phyloP scores from a whole-genome alignment of 1,284 basidiomycete genomes.

The Leccinum subrobustum region DNA sequence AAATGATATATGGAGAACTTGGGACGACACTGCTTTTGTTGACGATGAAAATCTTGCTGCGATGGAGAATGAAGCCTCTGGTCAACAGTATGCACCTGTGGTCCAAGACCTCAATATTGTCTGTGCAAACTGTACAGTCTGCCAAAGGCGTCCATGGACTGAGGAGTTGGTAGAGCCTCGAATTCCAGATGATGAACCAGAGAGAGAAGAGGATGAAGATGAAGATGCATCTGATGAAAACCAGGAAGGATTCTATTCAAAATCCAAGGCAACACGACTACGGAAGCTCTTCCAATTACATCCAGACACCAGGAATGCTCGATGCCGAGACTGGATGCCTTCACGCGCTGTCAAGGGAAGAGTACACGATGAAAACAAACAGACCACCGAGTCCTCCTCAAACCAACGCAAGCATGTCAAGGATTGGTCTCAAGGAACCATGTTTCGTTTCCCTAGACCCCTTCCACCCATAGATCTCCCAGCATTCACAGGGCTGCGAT shows the following conservation, averaged over 20 bases:
- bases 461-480: not conserved
- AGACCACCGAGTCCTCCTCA: not conserved
- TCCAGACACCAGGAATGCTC: not conserved
- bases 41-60: not conserved
- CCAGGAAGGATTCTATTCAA: not conserved
- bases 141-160: not conserved
- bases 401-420: not conserved
- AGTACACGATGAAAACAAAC: not conserved
- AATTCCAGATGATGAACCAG: not conserved
- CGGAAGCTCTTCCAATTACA: not conserved
- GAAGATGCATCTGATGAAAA: not conserved
- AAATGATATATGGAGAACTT: not conserved
- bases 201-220: not conserved
- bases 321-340: not conserved
- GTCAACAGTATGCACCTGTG: not conserved
- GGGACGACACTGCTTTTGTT: not conserved
- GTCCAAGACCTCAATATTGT: not conserved
- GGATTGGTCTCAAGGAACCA: not conserved
- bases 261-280: not conserved
- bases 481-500: not conserved
- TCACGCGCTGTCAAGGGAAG: not conserved
- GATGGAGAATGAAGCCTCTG: not conserved
- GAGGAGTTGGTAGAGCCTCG: not conserved
- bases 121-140: not conserved
- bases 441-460: not conserved